A percentile compares a stretch with the other conserved stretches of the same genome.
These are phyloP conservation scores for Backusella australiensis DNA, from an alignment of 192 early-diverging fungal genomes.

Conservation along the genomic window DNA sequence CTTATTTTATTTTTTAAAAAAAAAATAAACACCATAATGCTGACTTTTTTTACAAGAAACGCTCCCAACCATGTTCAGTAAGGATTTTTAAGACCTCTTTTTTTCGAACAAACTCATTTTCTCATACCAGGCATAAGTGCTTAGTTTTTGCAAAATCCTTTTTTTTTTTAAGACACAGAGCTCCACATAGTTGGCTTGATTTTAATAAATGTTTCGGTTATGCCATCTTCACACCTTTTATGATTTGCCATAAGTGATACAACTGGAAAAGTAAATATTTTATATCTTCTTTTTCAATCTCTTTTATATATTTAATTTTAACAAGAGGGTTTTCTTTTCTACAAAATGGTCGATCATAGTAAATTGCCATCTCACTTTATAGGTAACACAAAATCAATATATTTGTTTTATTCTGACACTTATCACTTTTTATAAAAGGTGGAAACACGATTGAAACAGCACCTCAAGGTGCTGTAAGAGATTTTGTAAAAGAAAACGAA, in stretches of 20 bases:
- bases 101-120: neutral
- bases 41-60: too few relatives aligned
- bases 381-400: neutral
- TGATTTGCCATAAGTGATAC: slow-evolving; percentile 1
- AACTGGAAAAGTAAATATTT: neutral
- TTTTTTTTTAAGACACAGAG: neutral
- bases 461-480: slow-evolving; percentile 61
- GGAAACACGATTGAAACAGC: slow-evolving; percentile 66
- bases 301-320: neutral
- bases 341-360: slow-evolving; percentile 12
- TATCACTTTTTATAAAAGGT: slow-evolving; percentile 39
- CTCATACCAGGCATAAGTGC: neutral
- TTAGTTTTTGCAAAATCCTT: neutral
- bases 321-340: neutral
- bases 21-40: too few relatives aligned
- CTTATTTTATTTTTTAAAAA: neutral
- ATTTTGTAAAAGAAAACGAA: slow-evolving; percentile 71
- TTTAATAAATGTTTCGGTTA: slow-evolving; percentile 5
- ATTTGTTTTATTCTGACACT: neutral
- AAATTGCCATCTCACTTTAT: slow-evolving; percentile 5
- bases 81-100: neutral
- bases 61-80: neutral
- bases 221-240: neutral
- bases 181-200: neutral
- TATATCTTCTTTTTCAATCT: neutral